Evolutionary conservation across 208 protist species (phyloP).

Genomic region (Leishmania arabica): DNA sequence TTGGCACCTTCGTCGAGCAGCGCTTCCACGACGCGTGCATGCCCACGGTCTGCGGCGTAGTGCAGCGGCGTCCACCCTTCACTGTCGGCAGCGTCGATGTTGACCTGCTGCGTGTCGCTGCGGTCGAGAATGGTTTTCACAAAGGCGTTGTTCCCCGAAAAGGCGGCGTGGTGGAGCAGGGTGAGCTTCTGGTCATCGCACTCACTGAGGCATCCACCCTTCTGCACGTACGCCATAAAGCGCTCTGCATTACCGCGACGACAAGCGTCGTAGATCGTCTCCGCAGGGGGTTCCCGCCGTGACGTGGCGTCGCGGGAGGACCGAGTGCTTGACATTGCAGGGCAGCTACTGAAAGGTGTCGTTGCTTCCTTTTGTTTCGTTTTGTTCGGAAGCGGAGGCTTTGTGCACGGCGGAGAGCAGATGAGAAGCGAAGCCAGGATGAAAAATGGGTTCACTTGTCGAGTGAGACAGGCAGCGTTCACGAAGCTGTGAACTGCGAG

Average conservation of each 20-base stretch:
- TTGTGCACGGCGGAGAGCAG: neutral
- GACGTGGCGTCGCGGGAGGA: neutral
- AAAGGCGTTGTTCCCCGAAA: constrained; percentile 54
- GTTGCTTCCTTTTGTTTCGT: neutral
- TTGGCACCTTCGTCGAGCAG: constrained; percentile 76
- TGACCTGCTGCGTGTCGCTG: constrained; percentile 33
- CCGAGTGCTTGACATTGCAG: neutral
- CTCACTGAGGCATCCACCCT: constrained; percentile 82
- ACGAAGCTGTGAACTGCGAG: neutral
- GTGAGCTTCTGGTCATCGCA: constrained; percentile 76
- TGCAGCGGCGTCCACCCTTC: constrained; percentile 90
- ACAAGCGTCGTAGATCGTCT: constrained; percentile 85
- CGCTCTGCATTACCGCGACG: constrained; percentile 45
- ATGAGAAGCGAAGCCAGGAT: neutral
- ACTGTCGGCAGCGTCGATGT: constrained; percentile 65
- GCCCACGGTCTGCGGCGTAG: constrained; percentile 82
- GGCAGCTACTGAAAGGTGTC: too few species aligned
- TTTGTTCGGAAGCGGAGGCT: neutral
- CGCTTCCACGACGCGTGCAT: constrained; percentile 32
- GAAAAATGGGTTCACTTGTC: neutral
- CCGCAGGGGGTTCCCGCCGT: constrained; percentile 11
- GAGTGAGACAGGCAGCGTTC: neutral
- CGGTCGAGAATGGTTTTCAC: constrained; percentile 45
- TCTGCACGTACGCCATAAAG: constrained; percentile 57
- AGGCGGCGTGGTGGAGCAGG: constrained; percentile 83